Base-by-base conservation (phyloP, 805 yeast species). In the Ogataea chonburiensis region DNA sequence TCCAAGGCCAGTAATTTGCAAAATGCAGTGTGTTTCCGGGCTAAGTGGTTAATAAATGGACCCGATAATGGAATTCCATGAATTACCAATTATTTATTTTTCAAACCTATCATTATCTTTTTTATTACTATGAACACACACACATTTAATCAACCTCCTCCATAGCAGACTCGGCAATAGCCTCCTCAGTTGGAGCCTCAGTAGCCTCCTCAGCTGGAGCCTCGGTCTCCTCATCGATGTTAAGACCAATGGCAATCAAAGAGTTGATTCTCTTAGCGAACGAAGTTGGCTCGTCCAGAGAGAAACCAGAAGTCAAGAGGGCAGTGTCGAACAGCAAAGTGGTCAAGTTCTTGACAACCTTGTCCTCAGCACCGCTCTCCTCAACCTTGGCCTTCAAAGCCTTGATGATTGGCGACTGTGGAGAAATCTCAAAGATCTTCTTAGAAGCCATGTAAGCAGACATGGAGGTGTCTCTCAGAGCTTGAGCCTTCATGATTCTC, bases 401-500 rank as follows among this genome's bases (percentile, higher is more conserved):
- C 75, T 74, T 82, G 69, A 93, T 91, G 66, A 93, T 93, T 50
- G 95, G 70, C 50, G 97, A 89, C 68, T 78, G 83, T 73, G 99
- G 97, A 60, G 98, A 91, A 55, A 93, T 88, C 79, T 93, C 99
- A 60, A 93, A 87, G 63, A 93, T 93, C 83, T 93, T 93, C 88
- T 93, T 93, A 39, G 98, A 93, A 31, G 98, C 84, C 99, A 93
- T 93, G 93, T 93, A 93, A 47, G 96, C 80, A 26, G 98, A 88
- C 98, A 93, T 93, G 56, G 95, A 78, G 57, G 95, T 86, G 70
- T 93, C 98, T 77, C 98, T 88, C 61, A 93, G 76, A 58, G 99
- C 98, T 78, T 93, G 99, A 47, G 98, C 98, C 79, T 93, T 93
- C 99, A 93, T 93, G 79, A 93, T 93, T 84, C 98, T 91, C 79